Base-by-base conservation (phyloP, 768 basidiomycete species). In the Dendrothele bispora region DNA sequence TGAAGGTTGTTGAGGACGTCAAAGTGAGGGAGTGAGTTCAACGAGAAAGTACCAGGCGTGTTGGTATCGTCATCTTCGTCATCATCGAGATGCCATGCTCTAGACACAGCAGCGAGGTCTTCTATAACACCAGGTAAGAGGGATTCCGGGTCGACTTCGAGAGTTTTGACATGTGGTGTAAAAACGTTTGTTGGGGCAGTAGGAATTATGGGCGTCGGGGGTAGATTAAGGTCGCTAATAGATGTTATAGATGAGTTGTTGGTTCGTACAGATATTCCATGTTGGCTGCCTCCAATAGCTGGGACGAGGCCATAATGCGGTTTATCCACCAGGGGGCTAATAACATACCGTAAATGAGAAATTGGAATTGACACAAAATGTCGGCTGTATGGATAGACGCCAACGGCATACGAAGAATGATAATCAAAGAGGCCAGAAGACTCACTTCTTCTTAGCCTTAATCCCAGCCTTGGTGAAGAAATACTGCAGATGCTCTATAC, bases 401-500 rank as follows among this genome's bases (percentile, higher is more conserved):
- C 34, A 25, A 39, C 44, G n/a, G 35, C 39, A 42, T 36, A 17
- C 24, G 14, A 27, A 30, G 3, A 25, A 46, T 53, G 21, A 42
- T 24, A 29, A 27, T n/a, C n/a, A n/a, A n/a, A n/a, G n/a, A n/a
- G n/a, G n/a, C n/a, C n/a, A n/a, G n/a, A n/a, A n/a, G n/a, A 73
- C 86, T 70, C 68, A 87, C 91, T 81, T 79, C 67, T 77, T 77
- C 71, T 84, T 82, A 27, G 86, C 75, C 21, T 76, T 77, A 46
- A 93, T 77, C 2, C 91, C 91, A 0, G 88, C 83, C 77, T 93
- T 93, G 7, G 89, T 91, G 59, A 95, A 98, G 62, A 94, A 95
- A 59, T 94, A 86, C 67, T 98, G 95, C 34, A 98, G 78, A 63
- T 97, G 91, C 62, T 95, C 89, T 56, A 98, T 98, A 62, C 91